Base-by-base conservation (phyloP, 352 stramenopile species). In the Phytophthora pistaciae region DNA sequence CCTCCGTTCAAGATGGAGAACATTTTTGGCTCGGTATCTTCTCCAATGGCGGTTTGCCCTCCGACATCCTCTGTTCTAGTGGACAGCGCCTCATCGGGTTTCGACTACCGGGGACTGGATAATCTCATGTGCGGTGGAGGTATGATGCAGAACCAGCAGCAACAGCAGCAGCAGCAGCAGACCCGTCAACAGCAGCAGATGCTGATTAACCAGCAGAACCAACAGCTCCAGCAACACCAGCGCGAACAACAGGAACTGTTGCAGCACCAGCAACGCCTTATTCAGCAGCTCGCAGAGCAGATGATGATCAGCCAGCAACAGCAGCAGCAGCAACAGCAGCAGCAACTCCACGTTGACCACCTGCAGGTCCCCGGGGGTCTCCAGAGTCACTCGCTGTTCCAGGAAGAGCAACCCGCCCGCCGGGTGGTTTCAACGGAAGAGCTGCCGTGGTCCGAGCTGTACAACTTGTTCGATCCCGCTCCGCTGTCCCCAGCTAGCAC, bases 381-480 rank as follows among this genome's bases (percentile, higher is more conserved):
- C 21, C 77, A 91, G 69, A 84, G 71, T 54, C 84, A 94, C 70
- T 85, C 75, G 52, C 66, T 94, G 4, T 94, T 94, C 52, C 79
- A 82, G 21, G 85, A 94, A 48, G 67, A 88, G 6, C 55, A 77
- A 57, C 77, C 85, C 20, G 75, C 79, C 29, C 82, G 85, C 21
- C 78, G 87, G 18, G 81, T 94, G 6, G 85, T 94, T 16, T 83
- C 85, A 27, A 91, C 70, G 3, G 87, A 94, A 38, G 87, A 94
- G 40, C 71, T 94, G 29, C 87, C 87, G 16, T 94, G 87, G 87
- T 91, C 87, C 23, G 87, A 94, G 75, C 70, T 94, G 18, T 94
- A 94, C 75, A 91, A 93, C 69, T 58, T 94, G 20, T 94, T 94
- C 53, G 85, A 94, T 25, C 69, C 78, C 18, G 60, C 76, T n/a